Conservation (phyloP, 2,329 filamentous ascomycete species). For the Bipolaris sorokiniana region DNA sequence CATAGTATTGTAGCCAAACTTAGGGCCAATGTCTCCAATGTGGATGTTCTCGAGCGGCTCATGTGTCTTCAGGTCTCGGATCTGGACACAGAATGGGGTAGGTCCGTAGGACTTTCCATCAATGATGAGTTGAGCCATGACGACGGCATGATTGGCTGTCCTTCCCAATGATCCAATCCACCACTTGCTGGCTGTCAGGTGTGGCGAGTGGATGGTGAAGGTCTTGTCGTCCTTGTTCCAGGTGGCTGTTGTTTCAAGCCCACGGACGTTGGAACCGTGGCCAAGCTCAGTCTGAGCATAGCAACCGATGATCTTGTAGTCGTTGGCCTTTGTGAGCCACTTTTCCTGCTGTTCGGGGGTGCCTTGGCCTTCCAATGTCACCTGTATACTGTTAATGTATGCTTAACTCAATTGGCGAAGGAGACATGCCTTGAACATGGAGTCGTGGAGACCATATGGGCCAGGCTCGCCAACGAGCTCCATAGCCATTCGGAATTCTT, state of each 20-base stretch:
- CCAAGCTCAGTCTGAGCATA: slow-evolving; percentile 83
- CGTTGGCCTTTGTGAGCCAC: slow-evolving; percentile 71
- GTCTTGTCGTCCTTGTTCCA: slow-evolving; percentile 77
- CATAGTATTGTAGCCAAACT: slow-evolving; percentile 81
- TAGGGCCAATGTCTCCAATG: slow-evolving; percentile 81
- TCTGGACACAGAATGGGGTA: slow-evolving; percentile 78
- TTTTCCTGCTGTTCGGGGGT: slow-evolving; percentile 75
- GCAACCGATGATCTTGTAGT: slow-evolving; percentile 76
- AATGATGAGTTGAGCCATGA: slow-evolving; percentile 78
- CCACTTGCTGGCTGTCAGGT: slow-evolving; percentile 79
- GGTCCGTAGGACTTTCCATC: slow-evolving; percentile 72
- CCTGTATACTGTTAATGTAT: slow-evolving; percentile 48
- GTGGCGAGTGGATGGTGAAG: slow-evolving; percentile 75
- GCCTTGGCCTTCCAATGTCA: slow-evolving; percentile 73
- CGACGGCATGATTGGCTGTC: slow-evolving; percentile 76
- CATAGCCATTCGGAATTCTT: slow-evolving; percentile 69
- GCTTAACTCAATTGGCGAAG: background rate
- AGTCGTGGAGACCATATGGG: slow-evolving; percentile 74
- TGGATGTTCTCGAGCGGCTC: slow-evolving; percentile 61
- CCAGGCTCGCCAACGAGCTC: slow-evolving; percentile 75
- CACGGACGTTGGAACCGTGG: slow-evolving; percentile 72
- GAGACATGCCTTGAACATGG: slow-evolving; percentile 67
- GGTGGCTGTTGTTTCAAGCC: slow-evolving; percentile 72
- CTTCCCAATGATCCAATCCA: slow-evolving; percentile 82
- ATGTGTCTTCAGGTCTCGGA: slow-evolving; percentile 61